Conservation (phyloP, 2,329 filamentous ascomycete genomes). For the Ceratocystis smalleyi region DNA sequence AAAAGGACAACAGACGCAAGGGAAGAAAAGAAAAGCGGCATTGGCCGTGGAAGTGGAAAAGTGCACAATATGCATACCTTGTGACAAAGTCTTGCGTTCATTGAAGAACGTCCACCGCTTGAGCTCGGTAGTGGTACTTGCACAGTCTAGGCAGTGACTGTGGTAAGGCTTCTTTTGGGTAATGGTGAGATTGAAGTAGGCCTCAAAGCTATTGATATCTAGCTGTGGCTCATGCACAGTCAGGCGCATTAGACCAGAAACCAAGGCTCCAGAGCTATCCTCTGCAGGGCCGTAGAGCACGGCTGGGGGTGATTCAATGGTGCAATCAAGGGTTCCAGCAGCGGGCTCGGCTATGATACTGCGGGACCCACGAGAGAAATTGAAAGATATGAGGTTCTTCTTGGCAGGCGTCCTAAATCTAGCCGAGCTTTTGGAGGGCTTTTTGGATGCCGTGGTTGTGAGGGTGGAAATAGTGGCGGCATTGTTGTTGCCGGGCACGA, state of each 20-base stretch:
- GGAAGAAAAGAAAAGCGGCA: not conserved
- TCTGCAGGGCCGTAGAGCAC: constrained; percentile 65
- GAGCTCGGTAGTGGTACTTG: constrained; percentile 54
- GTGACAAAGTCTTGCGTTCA: constrained; percentile 34
- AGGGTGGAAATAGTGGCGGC: constrained; percentile 29
- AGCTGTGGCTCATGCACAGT: constrained; percentile 50
- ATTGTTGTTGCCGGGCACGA: constrained; percentile 25
- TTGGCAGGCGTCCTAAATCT: constrained; percentile 23
- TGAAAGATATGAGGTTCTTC: constrained; percentile 28
- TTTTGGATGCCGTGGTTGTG: constrained; percentile 22
- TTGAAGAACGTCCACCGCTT: constrained; percentile 65
- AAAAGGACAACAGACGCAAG: not conserved
- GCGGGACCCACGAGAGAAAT: constrained; percentile 11
- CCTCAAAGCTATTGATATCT: constrained; percentile 56
- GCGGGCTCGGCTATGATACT: constrained; percentile 29
- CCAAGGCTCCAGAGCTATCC: constrained; percentile 65
- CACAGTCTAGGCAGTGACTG: constrained; percentile 63
- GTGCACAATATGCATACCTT: constrained; percentile 27
- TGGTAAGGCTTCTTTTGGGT: constrained; percentile 71
- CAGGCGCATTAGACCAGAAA: constrained; percentile 70
- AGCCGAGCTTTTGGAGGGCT: constrained; percentile 14
- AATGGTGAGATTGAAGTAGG: constrained; percentile 54
- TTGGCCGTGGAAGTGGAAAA: not conserved
- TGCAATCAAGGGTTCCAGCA: constrained; percentile 35
- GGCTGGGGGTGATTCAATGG: constrained; percentile 73